Conservation (phyloP, 495 filamentous ascomycete genomes). For the Annulohypoxylon bovei region DNA sequence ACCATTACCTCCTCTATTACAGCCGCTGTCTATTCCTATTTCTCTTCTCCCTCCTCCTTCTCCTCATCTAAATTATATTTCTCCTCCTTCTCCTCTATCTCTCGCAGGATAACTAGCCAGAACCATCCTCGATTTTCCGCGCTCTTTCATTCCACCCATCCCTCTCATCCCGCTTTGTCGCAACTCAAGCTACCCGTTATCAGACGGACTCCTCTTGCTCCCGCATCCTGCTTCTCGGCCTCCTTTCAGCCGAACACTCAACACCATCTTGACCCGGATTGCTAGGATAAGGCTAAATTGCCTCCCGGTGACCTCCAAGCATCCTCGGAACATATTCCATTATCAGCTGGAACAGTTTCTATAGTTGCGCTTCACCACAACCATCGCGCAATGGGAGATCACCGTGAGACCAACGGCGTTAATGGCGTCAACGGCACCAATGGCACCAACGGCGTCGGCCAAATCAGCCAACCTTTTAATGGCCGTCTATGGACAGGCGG, state of each 20-base stretch:
- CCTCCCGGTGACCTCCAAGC: slow-evolving; percentile 32
- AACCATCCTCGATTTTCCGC: slow-evolving; percentile 10
- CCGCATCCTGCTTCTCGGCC: slow-evolving; percentile 19
- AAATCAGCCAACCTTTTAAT: slow-evolving; percentile 3
- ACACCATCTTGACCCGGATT: slow-evolving; percentile 25
- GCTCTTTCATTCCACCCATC: slow-evolving; percentile 13
- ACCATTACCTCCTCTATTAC: neutral
- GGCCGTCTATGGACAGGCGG: neutral
- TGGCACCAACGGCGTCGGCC: slow-evolving; percentile 17
- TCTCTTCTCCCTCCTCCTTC: slow-evolving; percentile 28
- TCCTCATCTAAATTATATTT: neutral
- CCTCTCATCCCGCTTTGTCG: slow-evolving; percentile 19
- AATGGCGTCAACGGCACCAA: slow-evolving; percentile 3
- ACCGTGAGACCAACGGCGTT: slow-evolving; percentile 24
- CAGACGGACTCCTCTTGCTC: slow-evolving; percentile 12
- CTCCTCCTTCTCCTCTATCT: slow-evolving; percentile 27
- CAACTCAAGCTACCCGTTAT: slow-evolving; percentile 22
- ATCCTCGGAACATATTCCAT: slow-evolving; percentile 5
- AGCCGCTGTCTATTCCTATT: neutral
- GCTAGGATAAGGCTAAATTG: slow-evolving; percentile 46
- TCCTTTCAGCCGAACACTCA: slow-evolving; percentile 33
- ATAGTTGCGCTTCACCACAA: slow-evolving; percentile 21
- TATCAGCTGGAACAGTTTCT: neutral
- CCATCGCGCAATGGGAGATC: slow-evolving; percentile 28
- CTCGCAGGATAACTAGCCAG: slow-evolving; percentile 16